Evolutionary conservation across 768 basidiomycete species (phyloP), one percentile per base, ranked within the genome.

Genomic region (Collybia sordida): DNA sequence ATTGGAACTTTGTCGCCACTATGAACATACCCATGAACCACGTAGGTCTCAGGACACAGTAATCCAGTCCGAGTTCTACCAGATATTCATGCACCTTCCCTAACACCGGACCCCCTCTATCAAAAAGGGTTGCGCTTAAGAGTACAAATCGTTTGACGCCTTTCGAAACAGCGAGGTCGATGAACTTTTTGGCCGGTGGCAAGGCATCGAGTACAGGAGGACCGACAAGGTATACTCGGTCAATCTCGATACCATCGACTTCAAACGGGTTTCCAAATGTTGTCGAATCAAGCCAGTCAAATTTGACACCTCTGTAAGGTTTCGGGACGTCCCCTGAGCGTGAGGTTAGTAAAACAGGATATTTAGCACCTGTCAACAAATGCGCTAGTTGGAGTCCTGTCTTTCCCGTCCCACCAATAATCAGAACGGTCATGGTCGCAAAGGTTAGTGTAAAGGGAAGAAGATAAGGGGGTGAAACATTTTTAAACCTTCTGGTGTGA

Each of bases 61-160:
- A 72, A 25, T 73, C 69, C 4, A 71, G 61, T 0, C 63, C 65
- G 21, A 59, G 47, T 14, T 60, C 51, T 11, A 53, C 59, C 9
- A 75, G 58, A 40, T 72, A 71, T 46, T 67, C 61, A 22, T 73
- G 74, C 5, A 71, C 57, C 36, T 62, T 58, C 3, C 71, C 72
- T 35, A 59, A 51, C 6, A 53, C 48, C 1, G 52, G 47, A 1
- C 52, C 58, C 17, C 69, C 70, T 23, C 51, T 58, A 1, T 59
- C 56, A 24, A 64, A 24, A 9, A 47, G 21, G 12, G 55, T 58
- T 0, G 64, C 63, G 47, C 64, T 71, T 39, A 69, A 41, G 7
- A 68, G 51, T 6, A 71, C 64, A 31, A 72, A 65, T 3, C 69
- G 62, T 42, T 65, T 67, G 35, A 69, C 70, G 17, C 68, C 66